phyloP scores from a whole-genome alignment of 1,139 yeast genomes.

The Geotrichum europaeum region DNA sequence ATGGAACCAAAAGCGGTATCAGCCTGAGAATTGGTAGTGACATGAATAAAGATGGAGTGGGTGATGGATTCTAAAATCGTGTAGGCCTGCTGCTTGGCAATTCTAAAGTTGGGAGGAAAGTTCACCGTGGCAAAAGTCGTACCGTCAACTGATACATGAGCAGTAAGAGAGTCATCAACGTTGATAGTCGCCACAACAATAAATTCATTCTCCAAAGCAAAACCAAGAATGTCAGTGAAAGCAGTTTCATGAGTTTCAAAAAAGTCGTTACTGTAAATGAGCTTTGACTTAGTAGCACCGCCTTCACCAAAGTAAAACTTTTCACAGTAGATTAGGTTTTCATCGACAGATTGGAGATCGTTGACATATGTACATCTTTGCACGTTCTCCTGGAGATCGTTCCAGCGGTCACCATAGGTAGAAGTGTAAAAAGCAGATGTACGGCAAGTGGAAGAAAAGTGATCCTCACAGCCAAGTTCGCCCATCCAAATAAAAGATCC shows the following conservation, averaged over 20 bases:
- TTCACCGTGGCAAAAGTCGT: constrained; percentile 65
- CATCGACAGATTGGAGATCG: constrained; percentile 39
- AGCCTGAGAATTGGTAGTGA: constrained; percentile 52
- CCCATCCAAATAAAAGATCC: constrained; percentile 69
- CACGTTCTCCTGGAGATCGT: constrained; percentile 46
- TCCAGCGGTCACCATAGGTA: constrained; percentile 57
- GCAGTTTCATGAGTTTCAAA: constrained; percentile 41
- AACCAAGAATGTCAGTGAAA: constrained; percentile 56
- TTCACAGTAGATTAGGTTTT: constrained; percentile 60
- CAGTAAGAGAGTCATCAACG: constrained; percentile 45
- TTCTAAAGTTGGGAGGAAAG: constrained; percentile 65
- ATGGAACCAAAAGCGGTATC: constrained; percentile 69
- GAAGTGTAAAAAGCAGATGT: constrained; percentile 47
- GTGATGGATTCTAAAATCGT: constrained; percentile 75
- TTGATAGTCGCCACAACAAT: constrained; percentile 62
- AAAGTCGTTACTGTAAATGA: constrained; percentile 50
- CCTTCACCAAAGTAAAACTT: constrained; percentile 33
- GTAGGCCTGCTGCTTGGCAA: constrained; percentile 68
- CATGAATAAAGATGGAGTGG: constrained; percentile 74
- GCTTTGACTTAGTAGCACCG: constrained; percentile 28
- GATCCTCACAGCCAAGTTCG: constrained; percentile 48
- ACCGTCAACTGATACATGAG: constrained; percentile 83
- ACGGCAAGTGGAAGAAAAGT: constrained; percentile 44
- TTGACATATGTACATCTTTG: constrained; percentile 64
- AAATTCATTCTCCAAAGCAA: constrained; percentile 59